phyloP scores from a whole-genome alignment of 2,329 filamentous ascomycete genomes.

The Talaromyces sp. region DNA sequence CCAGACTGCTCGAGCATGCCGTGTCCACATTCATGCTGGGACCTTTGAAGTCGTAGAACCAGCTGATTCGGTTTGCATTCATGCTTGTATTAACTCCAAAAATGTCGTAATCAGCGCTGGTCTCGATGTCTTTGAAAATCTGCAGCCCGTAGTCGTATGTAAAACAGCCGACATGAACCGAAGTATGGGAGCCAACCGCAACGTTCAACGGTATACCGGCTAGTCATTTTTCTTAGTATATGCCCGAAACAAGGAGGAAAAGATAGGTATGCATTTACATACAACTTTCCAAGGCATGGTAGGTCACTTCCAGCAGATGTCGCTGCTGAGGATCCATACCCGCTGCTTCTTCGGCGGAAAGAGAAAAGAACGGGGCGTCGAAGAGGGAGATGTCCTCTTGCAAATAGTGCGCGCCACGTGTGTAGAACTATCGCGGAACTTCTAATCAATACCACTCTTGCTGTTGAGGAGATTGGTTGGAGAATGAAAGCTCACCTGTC shows the following conservation, averaged over 20 bases:
- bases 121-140: not conserved
- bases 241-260: conserved; percentile 13
- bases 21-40: conserved; percentile 7
- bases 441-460: not conserved
- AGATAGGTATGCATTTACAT: not conserved
- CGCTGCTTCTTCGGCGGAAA: conserved; percentile 9
- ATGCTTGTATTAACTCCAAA: not conserved
- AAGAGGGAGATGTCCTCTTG: conserved; percentile 4
- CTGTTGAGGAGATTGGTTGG: not conserved
- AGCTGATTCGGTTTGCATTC: conserved; percentile 11
- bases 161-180: conserved; percentile 3
- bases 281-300: conserved; percentile 32
- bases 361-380: conserved; percentile 11
- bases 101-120: not conserved
- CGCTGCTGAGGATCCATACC: conserved; percentile 14
- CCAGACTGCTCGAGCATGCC: conserved; percentile 11
- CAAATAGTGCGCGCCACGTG: not conserved
- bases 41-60: conserved; percentile 13
- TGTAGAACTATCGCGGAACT: not conserved
- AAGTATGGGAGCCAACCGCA: not conserved
- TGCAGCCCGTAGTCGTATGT: not conserved
- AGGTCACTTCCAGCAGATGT: conserved; percentile 7
- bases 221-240: conserved; percentile 24
- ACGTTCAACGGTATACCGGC: conserved; percentile 3
- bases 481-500: not conserved